Evolutionary conservation across 331 rosid species (phyloP), one percentile per base, ranked within the genome.

Genomic region (Pyracantha coccinea): DNA sequence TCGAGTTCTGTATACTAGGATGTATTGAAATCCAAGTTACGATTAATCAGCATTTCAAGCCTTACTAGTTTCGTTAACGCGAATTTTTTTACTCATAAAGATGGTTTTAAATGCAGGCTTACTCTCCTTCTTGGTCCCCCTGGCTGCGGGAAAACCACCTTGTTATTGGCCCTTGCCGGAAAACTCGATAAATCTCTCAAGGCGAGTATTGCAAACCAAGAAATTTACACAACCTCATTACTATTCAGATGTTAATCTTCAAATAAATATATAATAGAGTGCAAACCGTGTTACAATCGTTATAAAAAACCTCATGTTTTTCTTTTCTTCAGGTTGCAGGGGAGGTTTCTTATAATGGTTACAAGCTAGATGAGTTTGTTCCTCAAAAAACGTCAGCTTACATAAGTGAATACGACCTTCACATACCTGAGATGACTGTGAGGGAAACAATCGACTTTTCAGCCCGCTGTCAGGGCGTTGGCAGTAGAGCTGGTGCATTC

Each of bases 51-150:
- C 27, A 15, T 31, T 16, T 47, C 25, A 45, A 25, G 60, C 44
- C 60, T 25, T 55, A 55, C 6, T 24, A 5, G 12, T 50, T 68
- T 52, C 23, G 2, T 24, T 23, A 27, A 17, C 38, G 0, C 8
- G n/a, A 14, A 25, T 5, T 19, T 17, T 50, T 24, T 8, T 25
- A 7, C 45, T 53, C 28, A 53, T 70, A 70, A 50, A 47, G 0
- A 47, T 69, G 61, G 12, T 17, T 29, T 24, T 73, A 69, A 52
- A 59, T 86, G 88, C 93, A 92, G 96, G 90, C 86, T 90, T 71
- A 90, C 96, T 41, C 88, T 92, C 71, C 88, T 92, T 59, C 96
- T 92, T 27, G 98, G 96, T 55, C 93, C 98, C 35, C 96, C 96
- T 8, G 92, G 96, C 68, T 87, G 92, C 69, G 95, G 98, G 50